Percentiles rank a stretch among this genome's conserved stretches.
These are phyloP conservation scores for Sclerotinia nivalis DNA, from an alignment of 2,329 filamentous ascomycete genomes.

Conservation along the genomic window DNA sequence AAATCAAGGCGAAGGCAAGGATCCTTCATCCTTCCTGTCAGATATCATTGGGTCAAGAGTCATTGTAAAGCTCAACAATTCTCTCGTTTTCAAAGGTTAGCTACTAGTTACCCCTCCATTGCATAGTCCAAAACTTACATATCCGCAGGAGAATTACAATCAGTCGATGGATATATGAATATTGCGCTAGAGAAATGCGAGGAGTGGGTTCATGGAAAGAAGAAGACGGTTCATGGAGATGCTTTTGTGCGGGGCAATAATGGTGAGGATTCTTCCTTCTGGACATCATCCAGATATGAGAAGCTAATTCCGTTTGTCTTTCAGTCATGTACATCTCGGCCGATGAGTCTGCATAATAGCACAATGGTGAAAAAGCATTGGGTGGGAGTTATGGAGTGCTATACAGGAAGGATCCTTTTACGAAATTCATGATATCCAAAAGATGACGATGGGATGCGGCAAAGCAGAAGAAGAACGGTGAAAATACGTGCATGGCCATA, in stretches of 20 bases:
- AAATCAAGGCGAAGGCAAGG: constrained; percentile 70
- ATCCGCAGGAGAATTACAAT: constrained; percentile 80
- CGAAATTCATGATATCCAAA: constrained; percentile 30
- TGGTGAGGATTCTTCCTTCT: constrained; percentile 53
- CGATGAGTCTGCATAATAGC: constrained; percentile 31
- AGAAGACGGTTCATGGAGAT: constrained; percentile 84
- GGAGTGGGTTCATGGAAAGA: constrained; percentile 83
- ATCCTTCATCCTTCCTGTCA: constrained; percentile 88
- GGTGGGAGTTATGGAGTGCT: constrained; percentile 25
- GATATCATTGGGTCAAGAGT: constrained; percentile 94
- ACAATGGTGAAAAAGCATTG: constrained; percentile 20
- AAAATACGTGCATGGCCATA: not conserved
- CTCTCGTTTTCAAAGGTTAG: constrained; percentile 93
- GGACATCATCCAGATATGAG: not conserved
- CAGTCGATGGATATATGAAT: constrained; percentile 99
- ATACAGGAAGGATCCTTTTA: constrained; percentile 22
- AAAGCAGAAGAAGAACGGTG: constrained; percentile 1
- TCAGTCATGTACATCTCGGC: constrained; percentile 43
- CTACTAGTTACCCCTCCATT: constrained; percentile 21
- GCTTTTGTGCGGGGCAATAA: constrained; percentile 97
- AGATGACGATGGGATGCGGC: not conserved
- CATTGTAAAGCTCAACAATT: constrained; percentile 97
- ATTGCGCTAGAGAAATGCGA: constrained; percentile 95
- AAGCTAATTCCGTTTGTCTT: constrained; percentile 21
- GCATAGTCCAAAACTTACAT: constrained; percentile 26